Evolutionary conservation across 306 rosid genomes (phyloP).

Genomic region (Citrullus mucosospermus): DNA sequence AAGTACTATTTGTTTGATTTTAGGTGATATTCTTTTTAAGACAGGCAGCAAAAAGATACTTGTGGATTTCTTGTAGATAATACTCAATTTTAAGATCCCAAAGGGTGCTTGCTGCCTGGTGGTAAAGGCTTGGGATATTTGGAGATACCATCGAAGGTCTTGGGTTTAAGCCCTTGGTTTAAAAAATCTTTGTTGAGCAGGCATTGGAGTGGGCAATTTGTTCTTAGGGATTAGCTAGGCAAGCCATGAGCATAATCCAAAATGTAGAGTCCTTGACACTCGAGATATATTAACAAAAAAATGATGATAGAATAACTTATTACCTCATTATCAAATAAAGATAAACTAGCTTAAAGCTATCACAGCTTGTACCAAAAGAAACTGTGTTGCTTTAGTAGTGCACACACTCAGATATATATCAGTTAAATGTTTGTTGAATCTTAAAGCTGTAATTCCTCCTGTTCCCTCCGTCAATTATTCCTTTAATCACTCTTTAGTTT

Average conservation of each 20-base stretch:
- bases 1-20: not conserved
- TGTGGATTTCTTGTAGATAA: not conserved
- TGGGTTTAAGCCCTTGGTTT: not conserved
- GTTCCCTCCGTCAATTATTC: not conserved
- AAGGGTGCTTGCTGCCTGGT: not conserved
- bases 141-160: not conserved
- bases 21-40: not conserved
- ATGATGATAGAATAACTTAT: not conserved
- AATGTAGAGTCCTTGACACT: not conserved
- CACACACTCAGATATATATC: not conserved
- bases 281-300: not conserved
- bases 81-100: not conserved
- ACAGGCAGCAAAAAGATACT: not conserved
- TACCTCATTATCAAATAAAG: not conserved
- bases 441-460: not conserved
- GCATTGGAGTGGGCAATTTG: not conserved
- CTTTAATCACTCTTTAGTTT: constrained; percentile 8
- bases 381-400: not conserved
- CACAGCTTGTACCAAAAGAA: not conserved
- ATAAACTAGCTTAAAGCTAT: not conserved
- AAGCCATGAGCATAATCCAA: not conserved
- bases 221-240: not conserved
- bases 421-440: not conserved
- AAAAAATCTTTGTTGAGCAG: not conserved
- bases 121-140: not conserved